Conservation (phyloP, 148 eudicot species). For the Amaranthus hypochondriacus region DNA sequence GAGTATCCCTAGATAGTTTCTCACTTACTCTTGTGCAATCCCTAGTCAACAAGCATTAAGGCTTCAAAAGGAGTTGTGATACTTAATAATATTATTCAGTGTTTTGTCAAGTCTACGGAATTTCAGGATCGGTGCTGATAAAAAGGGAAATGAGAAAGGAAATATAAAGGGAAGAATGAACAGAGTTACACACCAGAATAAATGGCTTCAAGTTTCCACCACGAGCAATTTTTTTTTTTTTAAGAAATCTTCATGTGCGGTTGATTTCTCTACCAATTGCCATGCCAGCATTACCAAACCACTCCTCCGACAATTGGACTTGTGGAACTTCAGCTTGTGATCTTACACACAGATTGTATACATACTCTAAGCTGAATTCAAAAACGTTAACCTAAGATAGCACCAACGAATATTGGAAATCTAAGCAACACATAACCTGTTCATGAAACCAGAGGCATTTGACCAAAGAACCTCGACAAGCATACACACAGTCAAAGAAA, state of each 20-base stretch:
- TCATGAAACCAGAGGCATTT: conserved; percentile 59
- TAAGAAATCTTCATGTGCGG: conserved; percentile 40
- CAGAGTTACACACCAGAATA: conserved; percentile 39
- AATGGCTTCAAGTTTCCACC: conserved; percentile 66
- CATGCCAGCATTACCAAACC: conserved; percentile 53
- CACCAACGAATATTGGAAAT: not conserved
- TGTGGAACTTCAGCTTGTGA: conserved; percentile 54
- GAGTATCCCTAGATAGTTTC: not conserved
- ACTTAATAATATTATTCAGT: too few species aligned
- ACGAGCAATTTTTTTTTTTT: conserved; percentile 74
- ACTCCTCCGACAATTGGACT: conserved; percentile 53
- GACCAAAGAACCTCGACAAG: conserved; percentile 63
- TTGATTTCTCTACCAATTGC: conserved; percentile 58
- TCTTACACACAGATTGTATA: conserved; percentile 23
- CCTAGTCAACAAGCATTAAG: not conserved
- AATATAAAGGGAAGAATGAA: not conserved
- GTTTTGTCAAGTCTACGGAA: too few species aligned
- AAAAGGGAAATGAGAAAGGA: not conserved
- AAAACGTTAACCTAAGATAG: not conserved
- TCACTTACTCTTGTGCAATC: not conserved
- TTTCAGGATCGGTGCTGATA: too few species aligned
- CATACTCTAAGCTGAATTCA: not conserved
- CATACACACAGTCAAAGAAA: conserved; percentile 53
- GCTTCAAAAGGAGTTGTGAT: not conserved
- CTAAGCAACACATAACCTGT: conserved; percentile 38